Evolutionary conservation across 495 filamentous ascomycete species (phyloP).

Genomic region (Articulospora tetracladia): DNA sequence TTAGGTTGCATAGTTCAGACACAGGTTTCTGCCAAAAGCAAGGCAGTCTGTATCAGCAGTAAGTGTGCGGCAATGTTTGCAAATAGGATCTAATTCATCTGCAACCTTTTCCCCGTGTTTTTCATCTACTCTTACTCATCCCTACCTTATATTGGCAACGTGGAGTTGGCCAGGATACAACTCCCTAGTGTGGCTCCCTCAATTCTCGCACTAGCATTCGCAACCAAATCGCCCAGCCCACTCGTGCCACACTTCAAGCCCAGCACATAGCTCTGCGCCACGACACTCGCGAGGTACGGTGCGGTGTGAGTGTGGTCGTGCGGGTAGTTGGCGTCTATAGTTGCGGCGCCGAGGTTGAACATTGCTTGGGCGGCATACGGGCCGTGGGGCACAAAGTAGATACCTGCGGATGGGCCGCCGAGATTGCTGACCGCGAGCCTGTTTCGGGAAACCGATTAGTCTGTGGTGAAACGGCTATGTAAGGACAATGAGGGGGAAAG

Average conservation of each 20-base stretch:
- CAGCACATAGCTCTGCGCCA: slow-evolving; percentile 38
- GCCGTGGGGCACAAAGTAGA: slow-evolving; percentile 50
- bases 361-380: slow-evolving; percentile 50
- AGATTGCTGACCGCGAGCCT: slow-evolving; percentile 22
- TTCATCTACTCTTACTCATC: background rate
- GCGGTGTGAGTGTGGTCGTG: slow-evolving; percentile 62
- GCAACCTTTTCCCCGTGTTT: no score
- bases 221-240: slow-evolving; percentile 23
- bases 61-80: no score
- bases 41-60: no score
- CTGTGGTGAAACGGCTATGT: background rate
- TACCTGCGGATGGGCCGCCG: slow-evolving; percentile 33
- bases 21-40: no score
- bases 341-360: slow-evolving; percentile 34
- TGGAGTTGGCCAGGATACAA: slow-evolving; percentile 30
- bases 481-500: background rate
- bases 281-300: slow-evolving; percentile 45
- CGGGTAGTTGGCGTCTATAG: slow-evolving; percentile 48
- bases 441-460: slow-evolving; percentile 7
- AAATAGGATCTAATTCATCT: no score
- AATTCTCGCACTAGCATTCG: slow-evolving; percentile 30
- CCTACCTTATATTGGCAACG: slow-evolving; percentile 23
- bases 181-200: slow-evolving; percentile 25
- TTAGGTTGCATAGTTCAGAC: no score
- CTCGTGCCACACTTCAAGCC: slow-evolving; percentile 35